phyloP scores from a whole-genome alignment of 2,329 filamentous ascomycete species.

The Allantophomopsis cytisporea region DNA sequence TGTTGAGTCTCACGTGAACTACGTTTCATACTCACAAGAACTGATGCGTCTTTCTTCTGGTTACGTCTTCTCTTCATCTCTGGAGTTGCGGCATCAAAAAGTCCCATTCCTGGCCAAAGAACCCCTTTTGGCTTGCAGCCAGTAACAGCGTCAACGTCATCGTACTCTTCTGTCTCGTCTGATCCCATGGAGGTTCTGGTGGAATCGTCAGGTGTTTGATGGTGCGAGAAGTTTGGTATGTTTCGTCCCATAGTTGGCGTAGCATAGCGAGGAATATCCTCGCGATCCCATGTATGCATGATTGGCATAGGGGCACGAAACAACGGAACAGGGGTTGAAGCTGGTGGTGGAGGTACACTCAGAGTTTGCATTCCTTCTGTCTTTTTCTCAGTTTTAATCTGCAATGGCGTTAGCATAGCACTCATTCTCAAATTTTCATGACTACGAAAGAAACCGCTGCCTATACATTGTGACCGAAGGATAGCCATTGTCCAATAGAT shows the following conservation, averaged over 20 bases:
- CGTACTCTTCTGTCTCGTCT: not conserved
- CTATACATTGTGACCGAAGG: too few relatives aligned
- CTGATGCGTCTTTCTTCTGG: slow-evolving; percentile 62
- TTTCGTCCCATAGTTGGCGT: slow-evolving; percentile 14
- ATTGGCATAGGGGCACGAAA: slow-evolving; percentile 16
- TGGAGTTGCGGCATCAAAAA: slow-evolving; percentile 68
- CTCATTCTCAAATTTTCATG: too few relatives aligned
- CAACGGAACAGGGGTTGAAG: slow-evolving; percentile 3
- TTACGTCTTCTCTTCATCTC: slow-evolving; percentile 64
- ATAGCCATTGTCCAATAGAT: too few relatives aligned
- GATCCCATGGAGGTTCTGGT: not conserved
- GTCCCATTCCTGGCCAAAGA: slow-evolving; percentile 64
- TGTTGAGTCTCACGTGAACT: slow-evolving; percentile 51
- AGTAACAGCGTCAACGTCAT: slow-evolving; percentile 1
- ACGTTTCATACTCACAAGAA: slow-evolving; percentile 51
- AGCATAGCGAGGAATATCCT: slow-evolving; percentile 8
- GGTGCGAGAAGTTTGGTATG: slow-evolving; percentile 11
- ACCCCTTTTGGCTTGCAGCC: slow-evolving; percentile 45
- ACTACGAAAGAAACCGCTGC: too few relatives aligned
- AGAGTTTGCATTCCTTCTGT: too few relatives aligned
- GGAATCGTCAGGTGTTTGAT: not conserved
- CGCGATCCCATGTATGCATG: slow-evolving; percentile 14
- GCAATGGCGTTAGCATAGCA: too few relatives aligned
- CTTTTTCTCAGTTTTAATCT: too few relatives aligned
- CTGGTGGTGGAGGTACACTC: too few relatives aligned